Evolutionary conservation across 495 filamentous ascomycete species (phyloP), one percentile per base, ranked within the genome.

Genomic region (Penicillium goetzii): DNA sequence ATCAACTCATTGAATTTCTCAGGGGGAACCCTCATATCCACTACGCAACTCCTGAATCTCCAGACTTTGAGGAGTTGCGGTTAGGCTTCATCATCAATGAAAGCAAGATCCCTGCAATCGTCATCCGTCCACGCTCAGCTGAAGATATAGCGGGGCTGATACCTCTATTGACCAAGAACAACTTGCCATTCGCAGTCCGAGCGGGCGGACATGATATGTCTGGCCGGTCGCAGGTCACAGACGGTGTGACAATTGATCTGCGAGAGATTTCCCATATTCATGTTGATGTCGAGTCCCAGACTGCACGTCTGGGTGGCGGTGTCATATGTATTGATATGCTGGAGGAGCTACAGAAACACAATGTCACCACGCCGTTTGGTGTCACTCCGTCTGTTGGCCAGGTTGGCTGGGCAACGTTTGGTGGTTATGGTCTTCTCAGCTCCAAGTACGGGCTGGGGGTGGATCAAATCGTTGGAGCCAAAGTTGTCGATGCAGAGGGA

Each of bases 391-490:
- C 57, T 8, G 71, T 79, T 0, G 80, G 76, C 1, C 76, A 71
- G 53, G 65, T 74, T 40, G 77, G 74, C 1, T 82, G 80, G 77
- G 68, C 72, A 9, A 74, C 63, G 12, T 66, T 74, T 30, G 74
- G 78, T 0, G 78, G 80, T 3, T 80, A 82, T 50, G 76, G 78
- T 14, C 59, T 73, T 14, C 68, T 78, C 23, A 68, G 67, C 17
- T 28, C 69, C 0, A 54, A 69, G 14, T 74, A 67, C 26, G 80
- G 78, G 2, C 55, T 82, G 10, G 76, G 76, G 9, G 67, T 71
- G 2, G 78, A 80, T 55, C 73, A 81, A 47, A 77, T 80, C 33
- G 60, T 83, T 25, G 69, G 67, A 19, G 75, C 76, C 12, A 74
- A 65, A n/a, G 32, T 78, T 12, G 74, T 81, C n/a, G 66, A 75